These are phyloP conservation scores for Lasiosphaeris hirsuta DNA, from an alignment of 495 filamentous ascomycete species.

Conservation along the genomic window DNA sequence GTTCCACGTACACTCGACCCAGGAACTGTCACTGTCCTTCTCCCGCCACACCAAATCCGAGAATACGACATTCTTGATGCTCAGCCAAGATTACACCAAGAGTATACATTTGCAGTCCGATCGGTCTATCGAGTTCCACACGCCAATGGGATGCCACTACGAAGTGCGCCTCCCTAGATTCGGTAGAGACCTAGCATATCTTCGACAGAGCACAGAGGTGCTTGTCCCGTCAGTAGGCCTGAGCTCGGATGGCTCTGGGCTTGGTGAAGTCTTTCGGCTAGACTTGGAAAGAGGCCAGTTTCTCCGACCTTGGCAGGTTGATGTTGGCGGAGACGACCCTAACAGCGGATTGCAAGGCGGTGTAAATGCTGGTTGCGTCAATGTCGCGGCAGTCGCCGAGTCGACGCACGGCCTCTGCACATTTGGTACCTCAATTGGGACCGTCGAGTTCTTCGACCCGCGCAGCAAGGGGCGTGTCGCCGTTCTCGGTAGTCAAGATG, in stretches of 20 bases:
- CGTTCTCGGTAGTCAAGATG: constrained; percentile 59
- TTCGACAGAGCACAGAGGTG: constrained; percentile 80
- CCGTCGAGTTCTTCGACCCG: constrained; percentile 94
- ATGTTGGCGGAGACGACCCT: constrained; percentile 80
- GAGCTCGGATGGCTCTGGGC: constrained; percentile 64
- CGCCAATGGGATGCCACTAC: constrained; percentile 83
- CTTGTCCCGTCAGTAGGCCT: constrained; percentile 85
- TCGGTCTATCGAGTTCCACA: constrained; percentile 91
- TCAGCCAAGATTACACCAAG: constrained; percentile 94
- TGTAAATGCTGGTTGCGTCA: constrained; percentile 78
- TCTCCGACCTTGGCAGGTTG: constrained; percentile 72
- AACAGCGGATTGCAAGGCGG: constrained; percentile 75
- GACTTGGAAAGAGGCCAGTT: constrained; percentile 82
- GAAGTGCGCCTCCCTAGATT: constrained; percentile 84
- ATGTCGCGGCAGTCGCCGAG: constrained; percentile 84
- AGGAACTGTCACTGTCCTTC: constrained; percentile 88
- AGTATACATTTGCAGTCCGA: constrained; percentile 91
- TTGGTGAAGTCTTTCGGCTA: constrained; percentile 87
- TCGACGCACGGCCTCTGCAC: constrained; percentile 86
- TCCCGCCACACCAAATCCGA: constrained; percentile 87
- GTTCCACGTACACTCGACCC: constrained; percentile 91
- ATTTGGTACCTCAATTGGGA: constrained; percentile 93
- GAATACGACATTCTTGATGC: constrained; percentile 89
- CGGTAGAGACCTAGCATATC: constrained; percentile 83
- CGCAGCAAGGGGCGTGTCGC: constrained; percentile 79